Base-by-base conservation (phyloP, 2,329 filamentous ascomycete species). In the Hymenoscyphus fraxineus region DNA sequence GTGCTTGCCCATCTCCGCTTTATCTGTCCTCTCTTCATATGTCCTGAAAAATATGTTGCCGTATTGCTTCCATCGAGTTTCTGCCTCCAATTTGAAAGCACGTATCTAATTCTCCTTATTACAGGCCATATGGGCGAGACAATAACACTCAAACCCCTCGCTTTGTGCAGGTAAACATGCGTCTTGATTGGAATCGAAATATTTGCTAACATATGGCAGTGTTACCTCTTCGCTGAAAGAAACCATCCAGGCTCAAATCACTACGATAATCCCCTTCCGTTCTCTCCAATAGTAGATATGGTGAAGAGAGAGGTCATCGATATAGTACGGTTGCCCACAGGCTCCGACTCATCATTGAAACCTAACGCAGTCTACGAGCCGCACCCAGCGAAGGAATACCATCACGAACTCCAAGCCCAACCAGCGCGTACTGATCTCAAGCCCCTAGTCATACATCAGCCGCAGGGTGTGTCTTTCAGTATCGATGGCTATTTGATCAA, bases 371-470 rank as follows among this genome's bases (percentile, higher is more conserved):
- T 65, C 6, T 71, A 63, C 19, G 47, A 64, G 22, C 44, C 66
- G 13, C 67, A 69, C 56, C 39, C 58, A 7, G 22, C 68, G 12
- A 69, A 68, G 51, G 69, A 71, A 54, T 70, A 71, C n/a, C 67
- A 70, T 44, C 69, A 71, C 38, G 71, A 70, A 16, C 67, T 72
- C 16, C 68, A 70, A 40, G 35, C 61, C 12, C 62, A 66, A 62
- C 66, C 69, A 41, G 73, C 75, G 15, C 71, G 81, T 31, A 79
- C 78, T 66, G 80, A 82, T 66, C 71, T 83, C 44, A 89, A 88
- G 75, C 84, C 84, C 1, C 77, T 88, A 64, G 83, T 87, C 65
- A 83, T 89, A n/a, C 75, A 83, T 6, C 86, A 89, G 67, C 86
- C 86, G 0, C 84, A 88, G 58, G 86, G 86, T 0, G 82, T 85